These are phyloP conservation scores for Arachnopeziza araneosa DNA, from an alignment of 2,329 filamentous ascomycete species.

Conservation along the genomic window DNA sequence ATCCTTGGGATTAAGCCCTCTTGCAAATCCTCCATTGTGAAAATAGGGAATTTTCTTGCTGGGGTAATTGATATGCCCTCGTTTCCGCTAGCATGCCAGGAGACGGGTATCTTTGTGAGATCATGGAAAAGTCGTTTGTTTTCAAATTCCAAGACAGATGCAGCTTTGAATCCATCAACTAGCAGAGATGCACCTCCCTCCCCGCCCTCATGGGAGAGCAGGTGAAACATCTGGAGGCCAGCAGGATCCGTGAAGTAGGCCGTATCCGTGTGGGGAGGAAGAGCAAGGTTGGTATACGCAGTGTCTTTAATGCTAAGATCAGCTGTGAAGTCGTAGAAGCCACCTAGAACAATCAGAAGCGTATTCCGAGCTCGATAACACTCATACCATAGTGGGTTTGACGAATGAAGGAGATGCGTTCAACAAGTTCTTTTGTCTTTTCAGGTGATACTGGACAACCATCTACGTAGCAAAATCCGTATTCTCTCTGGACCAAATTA, in stretches of 20 bases:
- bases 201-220: constrained; percentile 70
- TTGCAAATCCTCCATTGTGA: constrained; percentile 52
- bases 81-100: constrained; percentile 84
- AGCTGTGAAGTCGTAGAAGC: constrained; percentile 82
- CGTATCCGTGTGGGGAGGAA: constrained; percentile 86
- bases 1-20: constrained; percentile 36
- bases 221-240: constrained; percentile 86
- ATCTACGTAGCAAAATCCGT: constrained; percentile 75
- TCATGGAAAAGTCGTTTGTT: constrained; percentile 47
- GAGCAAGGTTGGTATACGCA: constrained; percentile 79
- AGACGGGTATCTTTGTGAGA: constrained; percentile 53
- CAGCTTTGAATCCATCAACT: constrained; percentile 79
- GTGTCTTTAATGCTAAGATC: constrained; percentile 85
- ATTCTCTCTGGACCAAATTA: constrained; percentile 47
- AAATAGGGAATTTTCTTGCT: constrained; percentile 62
- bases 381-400: constrained; percentile 79
- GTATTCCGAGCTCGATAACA: background rate
- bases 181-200: constrained; percentile 72
- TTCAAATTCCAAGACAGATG: constrained; percentile 49
- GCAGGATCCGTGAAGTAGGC: constrained; percentile 94
- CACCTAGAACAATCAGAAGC: constrained; percentile 37
- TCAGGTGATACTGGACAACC: constrained; percentile 63
- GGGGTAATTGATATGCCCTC: constrained; percentile 76
- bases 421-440: constrained; percentile 68
- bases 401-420: constrained; percentile 80